Base-by-base conservation (phyloP, 2,329 filamentous ascomycete genomes). In the Hypomyces perniciosus region DNA sequence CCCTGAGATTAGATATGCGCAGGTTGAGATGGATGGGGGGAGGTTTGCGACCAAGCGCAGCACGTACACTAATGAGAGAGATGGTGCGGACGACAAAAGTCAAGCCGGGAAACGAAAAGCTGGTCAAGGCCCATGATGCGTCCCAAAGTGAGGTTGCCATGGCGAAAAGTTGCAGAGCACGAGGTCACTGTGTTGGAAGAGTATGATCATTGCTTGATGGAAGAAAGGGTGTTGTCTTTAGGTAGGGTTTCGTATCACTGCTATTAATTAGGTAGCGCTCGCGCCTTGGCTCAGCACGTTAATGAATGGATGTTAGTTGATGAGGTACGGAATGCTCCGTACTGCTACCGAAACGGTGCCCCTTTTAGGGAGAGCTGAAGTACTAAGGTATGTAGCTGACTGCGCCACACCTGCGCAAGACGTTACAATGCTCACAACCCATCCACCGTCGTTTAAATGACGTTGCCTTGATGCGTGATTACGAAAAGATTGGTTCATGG, bases 1-100 rank as follows among this genome's bases (percentile, higher is more conserved):
- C 52, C 53, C 26, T 38, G 31, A 33, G 20, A 46, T 55, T 42
- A 50, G 41, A 34, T 28, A 48, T 37, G 48, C 41, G 34, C 29
- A 42, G 28, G 48, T n/a, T 26, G 30, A 41, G 9, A 42, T 41
- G 29, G 28, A 43, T 31, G 28, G 39, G 34, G 42, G 26, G 31
- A 52, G 10, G 28, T 30, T 20, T 33, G 42, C 42, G 30, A 46
- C 26, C 13, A 4, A 12, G 41, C 30, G 34, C 30, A 30, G 37
- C n/a, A 57, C 69, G 60, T 64, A 72, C 70, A 56, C 68, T 72
- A 49, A 64, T 54, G 50, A 67, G 60, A 48, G 69, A 72, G 53
- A 72, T 68, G 55, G 59, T 60, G 53, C 65, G 62, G 44, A 72
- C 59, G 40, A 68, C 48, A 39, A 61, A 55, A 9, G 68, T 62